phyloP scores from a whole-genome alignment of 1,284 basidiomycete species.

The Sporisorium sorghi region DNA sequence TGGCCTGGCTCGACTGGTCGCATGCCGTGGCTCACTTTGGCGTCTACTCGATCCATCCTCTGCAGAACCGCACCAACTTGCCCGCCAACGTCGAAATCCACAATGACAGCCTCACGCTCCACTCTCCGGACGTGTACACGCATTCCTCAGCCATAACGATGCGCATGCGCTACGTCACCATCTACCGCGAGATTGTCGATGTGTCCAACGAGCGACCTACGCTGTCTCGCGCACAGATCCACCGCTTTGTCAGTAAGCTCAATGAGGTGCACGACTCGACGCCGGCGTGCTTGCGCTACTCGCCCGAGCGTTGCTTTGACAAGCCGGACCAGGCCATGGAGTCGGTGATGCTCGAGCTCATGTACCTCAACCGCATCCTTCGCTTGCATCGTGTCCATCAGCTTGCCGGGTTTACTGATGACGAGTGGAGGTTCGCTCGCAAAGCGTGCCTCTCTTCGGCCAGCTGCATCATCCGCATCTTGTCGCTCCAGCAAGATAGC shows the following conservation, averaged over 20 bases:
- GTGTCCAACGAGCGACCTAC: conserved; percentile 33
- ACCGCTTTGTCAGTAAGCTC: conserved; percentile 47
- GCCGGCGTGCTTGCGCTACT: conserved; percentile 53
- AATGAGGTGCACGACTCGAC: conserved; percentile 57
- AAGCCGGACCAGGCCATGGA: conserved; percentile 55
- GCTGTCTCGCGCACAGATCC: conserved; percentile 39
- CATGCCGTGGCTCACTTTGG: conserved; percentile 61
- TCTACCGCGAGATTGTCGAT: conserved; percentile 52
- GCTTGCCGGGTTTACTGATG: conserved; percentile 54
- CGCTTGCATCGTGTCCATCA: conserved; percentile 64
- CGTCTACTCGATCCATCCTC: conserved; percentile 59
- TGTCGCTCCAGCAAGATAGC: conserved; percentile 45
- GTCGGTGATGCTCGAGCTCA: conserved; percentile 61
- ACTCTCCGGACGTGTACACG: conserved; percentile 45
- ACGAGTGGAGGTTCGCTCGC: conserved; percentile 50
- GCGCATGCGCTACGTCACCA: conserved; percentile 47
- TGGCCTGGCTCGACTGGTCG: conserved; percentile 63
- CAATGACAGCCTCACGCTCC: conserved; percentile 43
- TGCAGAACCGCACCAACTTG: conserved; percentile 59
- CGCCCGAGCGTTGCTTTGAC: conserved; percentile 57
- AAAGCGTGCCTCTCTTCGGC: conserved; percentile 48
- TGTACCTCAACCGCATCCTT: conserved; percentile 64
- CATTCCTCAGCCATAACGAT: conserved; percentile 48
- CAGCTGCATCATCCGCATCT: conserved; percentile 46
- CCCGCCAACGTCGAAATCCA: conserved; percentile 62